Conservation (phyloP, 371 early-diverging fungal genomes). For the Dinochytrium kinnereticum region DNA sequence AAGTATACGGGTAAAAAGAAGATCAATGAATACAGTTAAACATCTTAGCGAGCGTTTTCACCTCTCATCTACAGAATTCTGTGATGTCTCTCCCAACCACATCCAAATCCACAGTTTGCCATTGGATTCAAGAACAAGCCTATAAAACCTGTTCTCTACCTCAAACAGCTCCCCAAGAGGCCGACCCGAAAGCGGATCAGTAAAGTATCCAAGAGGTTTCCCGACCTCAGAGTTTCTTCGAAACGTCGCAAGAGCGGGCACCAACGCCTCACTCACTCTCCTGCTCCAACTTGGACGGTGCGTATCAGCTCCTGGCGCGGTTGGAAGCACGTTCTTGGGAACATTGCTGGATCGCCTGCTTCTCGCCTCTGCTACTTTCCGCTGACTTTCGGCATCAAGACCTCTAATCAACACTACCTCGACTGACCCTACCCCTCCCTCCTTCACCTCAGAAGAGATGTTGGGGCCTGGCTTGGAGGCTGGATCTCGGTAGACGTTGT, state of each 20-base stretch:
- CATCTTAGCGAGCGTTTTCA: no score
- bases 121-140: background rate
- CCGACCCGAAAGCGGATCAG: background rate
- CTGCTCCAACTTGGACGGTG: background rate
- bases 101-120: background rate
- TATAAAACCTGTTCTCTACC: background rate
- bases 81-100: no score
- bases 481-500: slow-evolving; percentile 1
- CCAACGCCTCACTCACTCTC: background rate
- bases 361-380: background rate
- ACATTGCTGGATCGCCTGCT: background rate
- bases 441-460: background rate
- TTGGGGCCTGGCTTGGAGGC: background rate
- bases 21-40: no score
- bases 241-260: background rate
- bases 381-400: background rate
- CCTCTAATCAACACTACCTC: background rate
- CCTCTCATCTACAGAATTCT: no score
- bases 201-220: background rate
- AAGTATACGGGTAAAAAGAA: no score
- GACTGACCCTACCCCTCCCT: background rate
- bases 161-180: slow-evolving; percentile 2
- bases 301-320: background rate
- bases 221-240: background rate
- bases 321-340: background rate